phyloP scores from a whole-genome alignment of 371 early-diverging fungal species.

The Circinella umbellata region DNA sequence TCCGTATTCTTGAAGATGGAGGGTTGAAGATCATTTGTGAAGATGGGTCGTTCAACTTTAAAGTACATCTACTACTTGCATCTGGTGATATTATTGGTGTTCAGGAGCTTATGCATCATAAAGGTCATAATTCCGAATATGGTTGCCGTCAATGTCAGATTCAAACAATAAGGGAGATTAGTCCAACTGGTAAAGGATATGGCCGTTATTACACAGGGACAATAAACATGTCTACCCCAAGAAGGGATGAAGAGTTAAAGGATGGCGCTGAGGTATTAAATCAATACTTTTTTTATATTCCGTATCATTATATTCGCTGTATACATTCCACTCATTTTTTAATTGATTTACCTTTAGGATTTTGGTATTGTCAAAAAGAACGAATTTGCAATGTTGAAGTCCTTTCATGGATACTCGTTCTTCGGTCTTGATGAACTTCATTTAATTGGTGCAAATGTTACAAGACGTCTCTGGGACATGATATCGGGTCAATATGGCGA shows the following conservation, averaged over 20 bases:
- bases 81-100: conserved; percentile 8
- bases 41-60: neutral
- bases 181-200: conserved; percentile 7
- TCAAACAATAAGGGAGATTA: too few species aligned
- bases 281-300: too few species aligned
- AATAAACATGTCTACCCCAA: neutral
- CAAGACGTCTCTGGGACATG: neutral
- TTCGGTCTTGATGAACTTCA: neutral
- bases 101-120: neutral
- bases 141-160: conserved; percentile 7
- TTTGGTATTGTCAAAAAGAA: neutral
- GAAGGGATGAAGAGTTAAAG: neutral
- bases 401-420: neutral
- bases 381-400: neutral
- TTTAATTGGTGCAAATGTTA: neutral
- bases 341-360: neutral
- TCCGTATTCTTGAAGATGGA: neutral
- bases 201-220: conserved; percentile 5
- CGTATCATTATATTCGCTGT: too few species aligned
- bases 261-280: neutral
- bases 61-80: neutral
- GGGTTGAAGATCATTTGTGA: conserved; percentile 3
- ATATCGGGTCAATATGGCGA: neutral
- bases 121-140: neutral
- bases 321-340: too few species aligned